Base-by-base conservation (phyloP, 345 rosid species). In the Bruguiera gymnorhiza region DNA sequence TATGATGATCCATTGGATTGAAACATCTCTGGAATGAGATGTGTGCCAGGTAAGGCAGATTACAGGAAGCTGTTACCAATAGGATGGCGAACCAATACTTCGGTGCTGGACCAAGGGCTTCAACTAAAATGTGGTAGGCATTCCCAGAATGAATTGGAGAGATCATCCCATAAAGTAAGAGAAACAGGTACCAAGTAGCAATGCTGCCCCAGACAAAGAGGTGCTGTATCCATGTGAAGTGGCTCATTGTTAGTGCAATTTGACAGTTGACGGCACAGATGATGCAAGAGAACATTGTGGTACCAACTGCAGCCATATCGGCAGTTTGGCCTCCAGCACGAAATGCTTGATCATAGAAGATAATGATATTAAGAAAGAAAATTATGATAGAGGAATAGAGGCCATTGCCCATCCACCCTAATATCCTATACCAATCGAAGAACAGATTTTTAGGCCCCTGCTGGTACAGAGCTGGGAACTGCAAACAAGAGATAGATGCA, bases 141-240 rank as follows among this genome's bases (percentile, higher is more conserved):
- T 66, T 68, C 2, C 74, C 56, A 0, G 92, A 85, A 48, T 67
- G 62, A 43, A 72, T 29, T 0, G 92, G 89, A 21, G 90, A 85
- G 57, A 89, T 72, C 62, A 68, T 66, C 0, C 88, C 89, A 20
- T 84, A 88, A 6, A 76, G 19, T 18, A 86, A 74, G 86, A 92
- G 88, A 9, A 88, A 56, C 60, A 15, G 11, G 79, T 86, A 88
- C 96, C 97, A 83, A 8, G 82, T 65, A 6, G 66, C 56, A 60
- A 91, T 87, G 75, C 91, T 91, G 34, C 93, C 93, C 93, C 95
- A 86, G 65, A 91, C 83, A 79, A 80, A 74, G 21, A 87, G 73
- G 43, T 87, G 95, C 39, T 87, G 90, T 72, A 89, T 89, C 97
- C 91, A 91, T 1, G 88, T 89, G 86, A 87, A 91, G 74, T 91